These are phyloP conservation scores for Rhododendron vialii DNA, from an alignment of 148 eudicot genomes.

Conservation along the genomic window DNA sequence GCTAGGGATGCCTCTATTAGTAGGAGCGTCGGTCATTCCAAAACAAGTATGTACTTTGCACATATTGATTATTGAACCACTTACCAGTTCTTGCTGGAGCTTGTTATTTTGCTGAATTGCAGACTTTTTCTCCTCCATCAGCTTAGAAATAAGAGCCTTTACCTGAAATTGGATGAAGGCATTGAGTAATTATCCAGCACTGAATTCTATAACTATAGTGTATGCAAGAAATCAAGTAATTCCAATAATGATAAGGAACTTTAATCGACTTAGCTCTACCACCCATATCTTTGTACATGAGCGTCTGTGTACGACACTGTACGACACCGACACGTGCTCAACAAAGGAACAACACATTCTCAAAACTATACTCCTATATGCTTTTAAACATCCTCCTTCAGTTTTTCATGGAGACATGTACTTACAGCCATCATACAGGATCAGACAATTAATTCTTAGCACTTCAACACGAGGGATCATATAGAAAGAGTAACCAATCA, in stretches of 20 bases:
- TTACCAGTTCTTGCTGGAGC: slow-evolving; percentile 84
- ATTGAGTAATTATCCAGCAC: background rate
- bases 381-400: background rate
- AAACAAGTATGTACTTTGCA: background rate
- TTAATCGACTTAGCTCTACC: background rate
- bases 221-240: background rate
- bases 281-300: background rate
- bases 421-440: background rate
- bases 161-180: slow-evolving; percentile 32
- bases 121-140: slow-evolving; percentile 64
- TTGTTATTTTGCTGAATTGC: slow-evolving; percentile 56
- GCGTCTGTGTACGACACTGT: background rate
- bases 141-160: slow-evolving; percentile 49
- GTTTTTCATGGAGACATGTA: background rate
- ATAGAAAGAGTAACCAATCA: background rate
- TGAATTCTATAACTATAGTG: background rate
- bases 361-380: background rate
- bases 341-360: background rate
- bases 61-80: slow-evolving; percentile 3
- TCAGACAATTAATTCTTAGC: background rate
- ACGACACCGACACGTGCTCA: background rate
- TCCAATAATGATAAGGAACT: background rate
- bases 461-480: background rate
- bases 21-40: background rate
- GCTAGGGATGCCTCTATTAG: background rate